Conservation (phyloP, 306 rosid genomes). For the Astragalus glycyphyllos region DNA sequence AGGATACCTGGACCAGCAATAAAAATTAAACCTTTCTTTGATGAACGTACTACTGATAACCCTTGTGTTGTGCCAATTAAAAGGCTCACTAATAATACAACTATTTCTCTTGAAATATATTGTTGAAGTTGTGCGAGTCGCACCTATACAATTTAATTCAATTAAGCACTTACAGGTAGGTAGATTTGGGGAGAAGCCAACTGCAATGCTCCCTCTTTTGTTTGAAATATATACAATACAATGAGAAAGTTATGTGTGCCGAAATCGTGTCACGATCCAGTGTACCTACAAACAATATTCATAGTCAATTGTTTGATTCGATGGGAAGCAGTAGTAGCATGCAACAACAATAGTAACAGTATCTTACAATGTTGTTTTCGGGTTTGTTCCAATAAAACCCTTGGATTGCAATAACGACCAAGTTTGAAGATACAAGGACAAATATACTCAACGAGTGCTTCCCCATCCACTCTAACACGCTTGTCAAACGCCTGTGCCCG, state of each 20-base stretch:
- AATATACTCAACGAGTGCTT: conserved; percentile 77
- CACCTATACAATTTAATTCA: too few species aligned
- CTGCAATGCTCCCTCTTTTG: too few species aligned
- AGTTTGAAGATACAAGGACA: conserved; percentile 74
- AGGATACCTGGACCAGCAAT: too few species aligned
- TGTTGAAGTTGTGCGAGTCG: too few species aligned
- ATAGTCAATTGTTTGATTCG: neutral
- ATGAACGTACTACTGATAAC: too few species aligned
- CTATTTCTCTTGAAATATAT: too few species aligned
- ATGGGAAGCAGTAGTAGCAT: neutral
- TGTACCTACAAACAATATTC: conserved; percentile 56
- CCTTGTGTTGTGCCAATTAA: too few species aligned
- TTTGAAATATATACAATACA: neutral
- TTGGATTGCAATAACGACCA: conserved; percentile 68
- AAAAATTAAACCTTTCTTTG: too few species aligned
- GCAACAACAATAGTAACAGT: conserved; percentile 12
- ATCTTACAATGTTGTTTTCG: conserved; percentile 75
- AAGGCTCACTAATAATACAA: too few species aligned
- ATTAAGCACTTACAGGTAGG: too few species aligned
- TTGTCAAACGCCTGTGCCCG: conserved; percentile 62
- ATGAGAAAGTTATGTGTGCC: conserved; percentile 37
- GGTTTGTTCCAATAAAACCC: conserved; percentile 76
- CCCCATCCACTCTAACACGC: conserved; percentile 88
- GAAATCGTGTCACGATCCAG: conserved; percentile 67
- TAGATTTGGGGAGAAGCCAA: too few species aligned